Conservation (phyloP, 176 grass and related monocot species). For the Rhynchospora pubera region DNA sequence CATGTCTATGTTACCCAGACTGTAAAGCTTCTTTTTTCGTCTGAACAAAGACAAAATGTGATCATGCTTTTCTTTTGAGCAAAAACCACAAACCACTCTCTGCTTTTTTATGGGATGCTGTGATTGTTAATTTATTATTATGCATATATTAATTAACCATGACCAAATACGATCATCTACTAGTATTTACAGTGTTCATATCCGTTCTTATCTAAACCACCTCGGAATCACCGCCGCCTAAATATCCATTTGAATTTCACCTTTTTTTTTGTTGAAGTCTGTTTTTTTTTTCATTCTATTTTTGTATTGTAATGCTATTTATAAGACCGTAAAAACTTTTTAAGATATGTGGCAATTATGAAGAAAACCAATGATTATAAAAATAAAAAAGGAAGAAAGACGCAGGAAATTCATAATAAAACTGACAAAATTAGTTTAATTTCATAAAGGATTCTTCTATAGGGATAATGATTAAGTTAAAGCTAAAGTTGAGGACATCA, state of each 20-base stretch:
- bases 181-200: neutral
- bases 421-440: neutral
- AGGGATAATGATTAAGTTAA: neutral
- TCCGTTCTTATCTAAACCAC: neutral
- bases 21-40: slow-evolving; percentile 3
- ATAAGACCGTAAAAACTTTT: neutral
- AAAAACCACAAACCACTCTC: neutral
- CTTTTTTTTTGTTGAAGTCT: neutral
- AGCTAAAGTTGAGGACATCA: neutral
- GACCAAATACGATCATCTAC: neutral
- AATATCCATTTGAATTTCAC: neutral
- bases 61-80: neutral
- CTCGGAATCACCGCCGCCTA: neutral
- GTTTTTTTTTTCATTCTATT: neutral
- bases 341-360: neutral
- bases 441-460: neutral
- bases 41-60: neutral
- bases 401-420: neutral
- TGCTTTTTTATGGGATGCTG: neutral
- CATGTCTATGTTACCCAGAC: neutral
- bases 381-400: neutral
- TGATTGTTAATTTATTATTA: too few species aligned
- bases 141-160: neutral
- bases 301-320: neutral
- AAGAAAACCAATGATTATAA: neutral